phyloP scores from a whole-genome alignment of 306 rosid species.

The Ammopiptanthus mongolicus region DNA sequence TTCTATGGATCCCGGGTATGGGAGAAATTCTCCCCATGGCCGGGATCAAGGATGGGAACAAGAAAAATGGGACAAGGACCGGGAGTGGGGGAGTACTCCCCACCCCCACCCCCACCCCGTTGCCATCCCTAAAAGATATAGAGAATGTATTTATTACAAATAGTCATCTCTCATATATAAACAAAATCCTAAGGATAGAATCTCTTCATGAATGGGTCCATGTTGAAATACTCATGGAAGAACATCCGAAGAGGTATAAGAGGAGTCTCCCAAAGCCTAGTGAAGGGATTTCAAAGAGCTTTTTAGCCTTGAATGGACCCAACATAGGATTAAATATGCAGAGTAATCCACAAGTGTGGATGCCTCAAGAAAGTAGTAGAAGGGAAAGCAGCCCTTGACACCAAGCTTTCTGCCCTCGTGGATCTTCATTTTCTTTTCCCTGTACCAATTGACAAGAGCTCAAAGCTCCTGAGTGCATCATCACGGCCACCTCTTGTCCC shows the following conservation, averaged over 20 bases:
- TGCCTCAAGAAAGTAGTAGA: constrained; percentile 27
- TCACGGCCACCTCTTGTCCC: constrained; percentile 68
- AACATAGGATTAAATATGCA: constrained; percentile 59
- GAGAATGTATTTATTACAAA: constrained; percentile 37
- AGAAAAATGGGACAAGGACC: too few species aligned
- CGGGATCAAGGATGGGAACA: too few species aligned
- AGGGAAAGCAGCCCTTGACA: constrained; percentile 22
- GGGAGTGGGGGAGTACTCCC: too few species aligned
- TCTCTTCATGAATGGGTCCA: constrained; percentile 42
- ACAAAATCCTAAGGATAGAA: constrained; percentile 33
- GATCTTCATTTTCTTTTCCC: constrained; percentile 79
- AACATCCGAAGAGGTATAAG: constrained; percentile 27
- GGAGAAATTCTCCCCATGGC: too few species aligned
- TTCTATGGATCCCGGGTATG: too few species aligned
- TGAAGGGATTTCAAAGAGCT: constrained; percentile 38
- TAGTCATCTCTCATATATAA: constrained; percentile 38
- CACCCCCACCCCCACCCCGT: too few species aligned
- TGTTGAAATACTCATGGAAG: constrained; percentile 35
- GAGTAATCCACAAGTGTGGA: constrained; percentile 21
- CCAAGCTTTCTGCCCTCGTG: constrained; percentile 20
- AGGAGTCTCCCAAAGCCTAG: constrained; percentile 26
- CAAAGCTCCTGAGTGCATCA: constrained; percentile 83
- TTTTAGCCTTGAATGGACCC: constrained; percentile 46
- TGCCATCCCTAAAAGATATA: too few species aligned
- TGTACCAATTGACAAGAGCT: constrained; percentile 80